Base-by-base conservation (phyloP, 192 early-diverging fungal genomes). In the Jimgerdemannia lactiflua region DNA sequence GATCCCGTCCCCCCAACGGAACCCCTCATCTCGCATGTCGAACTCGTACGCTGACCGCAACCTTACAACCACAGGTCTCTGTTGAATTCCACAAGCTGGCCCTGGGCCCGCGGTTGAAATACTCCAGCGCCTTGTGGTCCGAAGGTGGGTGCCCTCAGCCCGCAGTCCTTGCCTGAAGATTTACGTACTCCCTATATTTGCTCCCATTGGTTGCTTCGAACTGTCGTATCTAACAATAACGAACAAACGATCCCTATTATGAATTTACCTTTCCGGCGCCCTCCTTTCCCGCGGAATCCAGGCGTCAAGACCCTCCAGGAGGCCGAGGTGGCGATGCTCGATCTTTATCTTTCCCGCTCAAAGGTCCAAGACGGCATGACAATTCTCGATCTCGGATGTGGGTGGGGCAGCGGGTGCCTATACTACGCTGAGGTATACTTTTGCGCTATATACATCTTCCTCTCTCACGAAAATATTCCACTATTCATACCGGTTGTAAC, bases 331-430 rank as follows among this genome's bases (percentile, higher is more conserved):
- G 72, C 70, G 6, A 92, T 92, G 91, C 70, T 92, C 68, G 87
- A 87, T 40, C 67, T 86, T 19, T 92, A 92, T 74, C 77, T 77
- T 9, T 59, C 86, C 71, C 77, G 87, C 39, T 82, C 90, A 41
- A 73, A 72, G 3, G 8, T 92, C 14, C 42, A 76, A 42, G 90
- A 92, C 74, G 91, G 91, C 20, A 81, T 85, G 83, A 29, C 69
- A 2, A 86, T 91, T 63, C 69, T 91, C 17, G 90, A 91, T 77
- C 76, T 91, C 42, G 90, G 90, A 4, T 91, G 90, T 69, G 90
- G 90, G 29, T 91, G 90, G 90, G 90, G 89, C 2, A 84, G 81
- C 42, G 70, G 88, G 64, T 82, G 79, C n/a, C 79, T 91, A 17
- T 91, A 79, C 74, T 79, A 90, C 44, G 86, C 85, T 67, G 83